Percentiles rank a stretch among this genome's conserved stretches.
Evolutionary conservation across 2,329 filamentous ascomycete genomes (phyloP).

Genomic region (Botrytis galanthina): DNA sequence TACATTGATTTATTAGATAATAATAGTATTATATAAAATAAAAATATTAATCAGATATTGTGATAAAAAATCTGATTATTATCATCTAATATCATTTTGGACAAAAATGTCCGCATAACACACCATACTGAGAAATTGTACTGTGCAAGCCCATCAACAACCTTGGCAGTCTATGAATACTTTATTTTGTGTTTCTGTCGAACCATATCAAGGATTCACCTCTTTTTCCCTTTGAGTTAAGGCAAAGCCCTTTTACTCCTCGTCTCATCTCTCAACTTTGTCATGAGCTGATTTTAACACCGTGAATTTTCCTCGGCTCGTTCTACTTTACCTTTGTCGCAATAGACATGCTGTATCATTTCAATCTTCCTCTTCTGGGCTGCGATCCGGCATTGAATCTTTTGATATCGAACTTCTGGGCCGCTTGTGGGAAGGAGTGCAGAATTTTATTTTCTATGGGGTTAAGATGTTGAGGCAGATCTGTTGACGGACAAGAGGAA

Average conservation of each 20-base stretch:
- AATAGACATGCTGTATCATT: background rate
- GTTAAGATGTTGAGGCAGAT: background rate
- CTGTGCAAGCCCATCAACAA: background rate
- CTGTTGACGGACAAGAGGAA: accelerated
- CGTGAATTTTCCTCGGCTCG: background rate
- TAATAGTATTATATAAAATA: no score
- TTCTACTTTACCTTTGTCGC: background rate
- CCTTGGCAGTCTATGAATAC: background rate
- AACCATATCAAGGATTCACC: no score
- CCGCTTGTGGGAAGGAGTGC: background rate
- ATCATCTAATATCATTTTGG: no score
- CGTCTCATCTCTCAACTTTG: background rate
- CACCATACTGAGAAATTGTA: no score
- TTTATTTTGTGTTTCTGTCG: background rate
- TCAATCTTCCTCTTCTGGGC: background rate
- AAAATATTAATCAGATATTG: no score
- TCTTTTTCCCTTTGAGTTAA: background rate
- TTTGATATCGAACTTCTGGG: background rate
- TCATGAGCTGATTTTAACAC: background rate
- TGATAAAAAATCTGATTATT: no score
- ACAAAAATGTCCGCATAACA: no score
- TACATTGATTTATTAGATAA: no score
- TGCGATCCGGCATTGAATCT: background rate
- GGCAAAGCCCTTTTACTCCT: no score
- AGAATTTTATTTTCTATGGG: background rate